These are phyloP conservation scores for Alternaria incomplexa DNA, from an alignment of 2,329 filamentous ascomycete genomes.

Conservation along the genomic window DNA sequence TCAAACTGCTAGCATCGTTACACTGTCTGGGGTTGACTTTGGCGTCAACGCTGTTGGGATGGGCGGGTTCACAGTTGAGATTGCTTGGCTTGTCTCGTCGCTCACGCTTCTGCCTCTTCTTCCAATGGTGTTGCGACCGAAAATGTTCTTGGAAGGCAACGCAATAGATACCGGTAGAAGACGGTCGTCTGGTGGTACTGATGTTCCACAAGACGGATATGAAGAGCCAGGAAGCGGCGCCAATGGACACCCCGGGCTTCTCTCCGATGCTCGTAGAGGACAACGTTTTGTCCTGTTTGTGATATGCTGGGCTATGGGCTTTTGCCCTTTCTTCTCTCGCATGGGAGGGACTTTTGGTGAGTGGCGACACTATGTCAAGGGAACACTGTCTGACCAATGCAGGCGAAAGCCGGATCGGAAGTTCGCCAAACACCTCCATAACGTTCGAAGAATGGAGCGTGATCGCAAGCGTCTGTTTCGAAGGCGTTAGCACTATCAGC, in stretches of 20 bases:
- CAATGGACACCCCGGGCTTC: not conserved
- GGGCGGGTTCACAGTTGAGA: conserved; percentile 29
- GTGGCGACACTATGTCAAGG: not conserved
- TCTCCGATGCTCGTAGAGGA: conserved; percentile 2
- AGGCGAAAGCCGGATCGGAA: conserved; percentile 13
- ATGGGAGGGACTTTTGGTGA: conserved; percentile 22
- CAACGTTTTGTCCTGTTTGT: conserved; percentile 18
- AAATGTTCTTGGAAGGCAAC: not conserved
- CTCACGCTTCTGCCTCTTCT: conserved; percentile 28
- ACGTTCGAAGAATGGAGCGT: conserved; percentile 11
- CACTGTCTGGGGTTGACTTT: conserved; percentile 23
- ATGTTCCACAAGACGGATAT: no score
- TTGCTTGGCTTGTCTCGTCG: conserved; percentile 25
- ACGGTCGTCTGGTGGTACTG: not conserved
- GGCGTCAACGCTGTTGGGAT: conserved; percentile 25
- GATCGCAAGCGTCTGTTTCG: conserved; percentile 10
- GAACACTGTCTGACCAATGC: not conserved
- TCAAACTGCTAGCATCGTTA: conserved; percentile 28
- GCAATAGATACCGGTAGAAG: not conserved
- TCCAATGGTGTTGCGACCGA: conserved; percentile 9
- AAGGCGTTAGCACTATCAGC: not conserved
- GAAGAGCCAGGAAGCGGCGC: not conserved
- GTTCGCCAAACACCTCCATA: conserved; percentile 4
- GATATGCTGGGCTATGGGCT: conserved; percentile 19
- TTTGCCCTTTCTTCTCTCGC: conserved; percentile 27